A percentile compares a stretch with the other conserved stretches of the same genome.
phyloP scores from a whole-genome alignment of 805 yeast genomes.

The Saccharomycopsis sp. region DNA sequence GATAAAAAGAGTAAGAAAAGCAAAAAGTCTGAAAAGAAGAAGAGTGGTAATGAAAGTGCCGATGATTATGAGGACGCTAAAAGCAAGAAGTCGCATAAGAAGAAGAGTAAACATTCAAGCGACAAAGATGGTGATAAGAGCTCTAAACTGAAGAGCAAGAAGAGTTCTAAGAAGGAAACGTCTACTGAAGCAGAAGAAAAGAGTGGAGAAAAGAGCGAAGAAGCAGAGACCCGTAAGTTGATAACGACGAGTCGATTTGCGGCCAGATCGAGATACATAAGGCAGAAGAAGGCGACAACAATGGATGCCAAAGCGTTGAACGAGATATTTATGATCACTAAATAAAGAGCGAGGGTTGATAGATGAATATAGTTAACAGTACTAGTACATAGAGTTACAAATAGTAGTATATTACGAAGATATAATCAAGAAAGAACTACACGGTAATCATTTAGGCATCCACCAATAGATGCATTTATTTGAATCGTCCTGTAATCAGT shows the following conservation, averaged over 20 bases:
- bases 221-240: slow-evolving; percentile 27
- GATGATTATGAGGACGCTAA: slow-evolving; percentile 20
- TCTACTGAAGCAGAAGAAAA: slow-evolving; percentile 12
- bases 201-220: slow-evolving; percentile 24
- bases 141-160: too few relatives aligned
- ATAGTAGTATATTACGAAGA: too few relatives aligned
- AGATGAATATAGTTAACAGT: too few relatives aligned
- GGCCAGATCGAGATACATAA: slow-evolving; percentile 80
- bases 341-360: too few relatives aligned
- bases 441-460: too few relatives aligned
- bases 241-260: slow-evolving; percentile 52
- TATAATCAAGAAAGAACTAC: too few relatives aligned
- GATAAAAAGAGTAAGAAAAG: slow-evolving; percentile 27
- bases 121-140: background rate
- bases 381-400: too few relatives aligned
- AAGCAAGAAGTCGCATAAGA: slow-evolving; percentile 2
- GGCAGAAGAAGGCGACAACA: slow-evolving; percentile 85
- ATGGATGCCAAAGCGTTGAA: slow-evolving; percentile 83
- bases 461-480: too few relatives aligned
- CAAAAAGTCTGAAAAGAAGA: too few relatives aligned
- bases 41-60: too few relatives aligned
- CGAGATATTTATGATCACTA: slow-evolving; percentile 85
- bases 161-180: too few relatives aligned
- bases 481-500: too few relatives aligned
- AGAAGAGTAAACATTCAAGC: background rate